These are phyloP conservation scores for Sophora flavescens DNA, from an alignment of 306 rosid species.

Conservation along the genomic window DNA sequence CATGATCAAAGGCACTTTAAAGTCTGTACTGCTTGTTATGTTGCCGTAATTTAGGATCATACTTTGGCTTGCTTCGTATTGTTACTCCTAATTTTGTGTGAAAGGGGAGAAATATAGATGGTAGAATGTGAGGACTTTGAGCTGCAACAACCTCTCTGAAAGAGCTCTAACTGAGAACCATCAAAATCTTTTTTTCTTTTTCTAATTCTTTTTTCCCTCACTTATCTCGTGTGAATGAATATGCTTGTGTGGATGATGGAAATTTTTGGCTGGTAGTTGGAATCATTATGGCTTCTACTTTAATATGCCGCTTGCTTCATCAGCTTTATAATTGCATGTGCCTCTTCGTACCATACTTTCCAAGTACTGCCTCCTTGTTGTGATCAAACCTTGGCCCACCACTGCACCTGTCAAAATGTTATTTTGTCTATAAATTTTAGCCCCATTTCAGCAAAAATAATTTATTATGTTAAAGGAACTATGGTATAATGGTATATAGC, in stretches of 20 bases:
- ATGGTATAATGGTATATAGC: constrained; percentile 28
- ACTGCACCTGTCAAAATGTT: constrained; percentile 51
- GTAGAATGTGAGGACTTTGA: constrained; percentile 13
- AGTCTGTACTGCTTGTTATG: constrained; percentile 31
- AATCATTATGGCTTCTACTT: constrained; percentile 53
- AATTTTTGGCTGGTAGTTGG: constrained; percentile 60
- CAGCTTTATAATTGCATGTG: constrained; percentile 66
- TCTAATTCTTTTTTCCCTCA: background rate
- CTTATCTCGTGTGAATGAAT: constrained; percentile 35
- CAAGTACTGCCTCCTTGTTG: constrained; percentile 49
- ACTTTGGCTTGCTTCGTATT: constrained; percentile 17
- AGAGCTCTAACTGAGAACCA: constrained; percentile 6
- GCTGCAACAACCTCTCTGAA: background rate
- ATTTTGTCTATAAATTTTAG: constrained; percentile 47
- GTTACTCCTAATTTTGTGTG: constrained; percentile 12
- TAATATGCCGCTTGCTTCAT: constrained; percentile 53
- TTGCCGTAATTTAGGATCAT: constrained; percentile 25
- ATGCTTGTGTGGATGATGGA: constrained; percentile 38
- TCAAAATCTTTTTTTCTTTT: background rate
- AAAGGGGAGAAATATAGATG: constrained; percentile 30
- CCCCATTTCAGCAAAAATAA: constrained; percentile 47
- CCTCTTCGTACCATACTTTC: constrained; percentile 61
- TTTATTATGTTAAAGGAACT: constrained; percentile 44
- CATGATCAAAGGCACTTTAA: constrained; percentile 3
- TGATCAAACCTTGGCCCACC: constrained; percentile 61